These are phyloP conservation scores for Aspergillus oerlinghausenensis DNA, from an alignment of 2,329 filamentous ascomycete genomes.

Conservation along the genomic window DNA sequence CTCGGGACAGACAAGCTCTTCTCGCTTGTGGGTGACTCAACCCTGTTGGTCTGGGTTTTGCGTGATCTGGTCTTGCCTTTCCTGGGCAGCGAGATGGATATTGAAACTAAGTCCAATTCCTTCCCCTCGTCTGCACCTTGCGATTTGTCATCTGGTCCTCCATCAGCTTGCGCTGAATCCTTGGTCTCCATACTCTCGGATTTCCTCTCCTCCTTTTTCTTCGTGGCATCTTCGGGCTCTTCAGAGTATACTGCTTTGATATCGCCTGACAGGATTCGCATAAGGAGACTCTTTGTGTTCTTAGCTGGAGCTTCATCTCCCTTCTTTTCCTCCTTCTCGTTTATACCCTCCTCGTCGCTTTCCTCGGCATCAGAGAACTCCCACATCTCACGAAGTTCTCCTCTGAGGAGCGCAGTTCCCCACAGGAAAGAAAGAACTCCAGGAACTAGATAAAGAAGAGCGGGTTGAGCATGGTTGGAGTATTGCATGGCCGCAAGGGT, in stretches of 20 bases:
- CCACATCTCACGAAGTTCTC: constrained; percentile 74
- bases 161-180: neutral
- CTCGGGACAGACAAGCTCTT: constrained; percentile 18
- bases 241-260: constrained; percentile 10
- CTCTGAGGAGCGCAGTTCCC: constrained; percentile 65
- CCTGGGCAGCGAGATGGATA: constrained; percentile 29
- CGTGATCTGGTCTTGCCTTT: constrained; percentile 10
- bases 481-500: constrained; percentile 74
- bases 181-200: constrained; percentile 11
- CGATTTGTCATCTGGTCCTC: constrained; percentile 1
- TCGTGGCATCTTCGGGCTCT: neutral
- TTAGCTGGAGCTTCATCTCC: constrained; percentile 39
- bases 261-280: constrained; percentile 25
- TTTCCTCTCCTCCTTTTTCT: constrained; percentile 1
- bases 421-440: constrained; percentile 72
- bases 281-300: constrained; percentile 17
- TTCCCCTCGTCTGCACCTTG: constrained; percentile 14
- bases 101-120: constrained; percentile 24
- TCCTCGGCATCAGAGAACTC: constrained; percentile 66
- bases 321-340: constrained; percentile 9
- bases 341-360: constrained; percentile 30
- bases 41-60: neutral
- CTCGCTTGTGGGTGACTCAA: constrained; percentile 8
- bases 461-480: constrained; percentile 79
- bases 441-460: constrained; percentile 86